A percentile compares a stretch with the other conserved stretches of the same genome.
Evolutionary conservation across 805 yeast species (phyloP).

Genomic region (Saitoella complicata): DNA sequence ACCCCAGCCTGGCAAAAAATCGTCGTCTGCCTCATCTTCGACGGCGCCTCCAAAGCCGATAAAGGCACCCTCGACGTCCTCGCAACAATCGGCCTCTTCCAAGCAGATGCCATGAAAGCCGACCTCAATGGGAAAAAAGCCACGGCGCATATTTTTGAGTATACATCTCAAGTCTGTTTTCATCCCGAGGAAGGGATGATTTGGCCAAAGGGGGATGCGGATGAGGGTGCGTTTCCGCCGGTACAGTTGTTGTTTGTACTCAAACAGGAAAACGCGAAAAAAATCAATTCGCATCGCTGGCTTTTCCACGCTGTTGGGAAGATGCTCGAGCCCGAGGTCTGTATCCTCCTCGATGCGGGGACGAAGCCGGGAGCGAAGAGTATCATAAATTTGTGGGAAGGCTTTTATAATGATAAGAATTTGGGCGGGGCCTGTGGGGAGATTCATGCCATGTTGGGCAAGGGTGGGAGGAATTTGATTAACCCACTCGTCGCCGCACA

Average conservation of each 20-base stretch:
- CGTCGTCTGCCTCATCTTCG: slow-evolving; percentile 46
- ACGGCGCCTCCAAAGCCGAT: slow-evolving; percentile 32
- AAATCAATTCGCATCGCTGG: slow-evolving; percentile 55
- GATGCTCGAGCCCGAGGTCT: slow-evolving; percentile 40
- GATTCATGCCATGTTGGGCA: slow-evolving; percentile 42
- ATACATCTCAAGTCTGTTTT: slow-evolving; percentile 37
- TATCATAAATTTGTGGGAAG: slow-evolving; percentile 44
- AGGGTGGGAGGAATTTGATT: slow-evolving; percentile 30
- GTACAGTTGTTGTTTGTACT: slow-evolving; percentile 45
- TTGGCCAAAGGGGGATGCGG: slow-evolving; percentile 37
- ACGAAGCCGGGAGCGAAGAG: slow-evolving; percentile 46
- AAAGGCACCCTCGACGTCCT: slow-evolving; percentile 45
- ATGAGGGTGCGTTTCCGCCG: slow-evolving; percentile 38
- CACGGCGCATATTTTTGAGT: slow-evolving; percentile 49
- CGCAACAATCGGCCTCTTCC: slow-evolving; percentile 50
- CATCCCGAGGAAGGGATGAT: slow-evolving; percentile 30
- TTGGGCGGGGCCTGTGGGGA: slow-evolving; percentile 66
- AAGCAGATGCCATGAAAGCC: slow-evolving; percentile 48
- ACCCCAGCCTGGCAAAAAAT: slow-evolving; percentile 47
- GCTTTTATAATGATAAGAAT: slow-evolving; percentile 38
- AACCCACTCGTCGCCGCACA: slow-evolving; percentile 52
- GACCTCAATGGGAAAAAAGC: slow-evolving; percentile 44
- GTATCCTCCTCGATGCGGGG: slow-evolving; percentile 45
- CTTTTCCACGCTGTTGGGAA: slow-evolving; percentile 49
- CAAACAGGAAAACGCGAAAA: slow-evolving; percentile 47